A percentile compares a stretch with the other conserved stretches of the same genome.
phyloP scores from a whole-genome alignment of 129 eudicot species.

The Flaveria ramosissima region DNA sequence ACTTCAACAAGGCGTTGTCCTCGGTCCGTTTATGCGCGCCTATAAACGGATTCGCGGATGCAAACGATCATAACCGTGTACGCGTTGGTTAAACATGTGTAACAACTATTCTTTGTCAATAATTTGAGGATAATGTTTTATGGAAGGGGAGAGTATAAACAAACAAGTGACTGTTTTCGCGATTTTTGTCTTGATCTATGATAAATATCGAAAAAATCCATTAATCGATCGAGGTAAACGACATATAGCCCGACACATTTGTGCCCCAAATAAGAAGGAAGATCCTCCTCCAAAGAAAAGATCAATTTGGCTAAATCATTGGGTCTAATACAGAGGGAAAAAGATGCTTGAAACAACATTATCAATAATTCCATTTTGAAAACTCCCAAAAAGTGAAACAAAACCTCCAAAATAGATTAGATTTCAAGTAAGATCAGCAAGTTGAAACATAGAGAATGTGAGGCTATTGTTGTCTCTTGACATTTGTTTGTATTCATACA shows the following conservation, averaged over 20 bases:
- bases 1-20: conserved; percentile 75
- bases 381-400: conserved; percentile 30
- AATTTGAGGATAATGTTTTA: conserved; percentile 24
- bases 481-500: conserved; percentile 19
- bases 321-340: conserved; percentile 34
- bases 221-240: conserved; percentile 29
- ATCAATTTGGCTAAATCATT: conserved; percentile 36
- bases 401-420: conserved; percentile 36
- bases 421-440: conserved; percentile 11
- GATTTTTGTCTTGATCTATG: conserved; percentile 30
- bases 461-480: conserved; percentile 38
- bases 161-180: conserved; percentile 27
- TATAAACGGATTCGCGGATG: conserved; percentile 44
- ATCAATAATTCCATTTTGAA: conserved; percentile 32
- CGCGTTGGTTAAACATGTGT: conserved; percentile 35
- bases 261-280: conserved; percentile 58
- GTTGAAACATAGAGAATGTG: conserved; percentile 30
- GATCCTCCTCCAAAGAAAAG: conserved; percentile 46
- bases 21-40: conserved; percentile 53
- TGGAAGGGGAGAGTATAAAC: conserved; percentile 18
- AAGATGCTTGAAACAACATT: conserved; percentile 33
- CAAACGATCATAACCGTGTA: conserved; percentile 51
- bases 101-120: conserved; percentile 7
- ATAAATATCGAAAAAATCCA: conserved; percentile 19
- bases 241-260: conserved; percentile 43